Evolutionary conservation across 1,284 basidiomycete species (phyloP).

Genomic region (Papiliotrema flavescens): DNA sequence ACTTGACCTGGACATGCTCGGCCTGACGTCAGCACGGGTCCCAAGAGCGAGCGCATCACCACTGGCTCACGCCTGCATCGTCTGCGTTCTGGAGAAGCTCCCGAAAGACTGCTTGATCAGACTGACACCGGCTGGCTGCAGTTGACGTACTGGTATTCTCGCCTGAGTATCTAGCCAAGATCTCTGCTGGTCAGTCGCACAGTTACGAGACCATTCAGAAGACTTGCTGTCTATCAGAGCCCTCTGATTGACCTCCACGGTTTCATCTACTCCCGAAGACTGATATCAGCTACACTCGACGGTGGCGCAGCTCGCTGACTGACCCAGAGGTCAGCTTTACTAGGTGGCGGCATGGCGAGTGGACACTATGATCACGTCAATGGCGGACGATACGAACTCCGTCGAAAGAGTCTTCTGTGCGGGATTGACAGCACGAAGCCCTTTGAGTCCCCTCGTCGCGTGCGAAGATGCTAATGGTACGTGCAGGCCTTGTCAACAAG

Average conservation of each 20-base stretch:
- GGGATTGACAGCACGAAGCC: neutral
- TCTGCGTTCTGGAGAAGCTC: constrained; percentile 94
- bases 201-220: constrained; percentile 8
- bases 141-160: constrained; percentile 69
- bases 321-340: constrained; percentile 33
- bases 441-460: neutral
- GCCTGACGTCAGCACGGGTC: constrained; percentile 49
- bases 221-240: constrained; percentile 77
- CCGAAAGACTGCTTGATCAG: constrained; percentile 63
- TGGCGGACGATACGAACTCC: neutral
- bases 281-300: constrained; percentile 31
- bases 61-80: constrained; percentile 62
- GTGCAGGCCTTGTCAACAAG: neutral
- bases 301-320: constrained; percentile 16
- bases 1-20: constrained; percentile 72
- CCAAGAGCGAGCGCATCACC: neutral
- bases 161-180: constrained; percentile 88
- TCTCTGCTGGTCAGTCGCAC: constrained; percentile 45
- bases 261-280: constrained; percentile 44
- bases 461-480: neutral
- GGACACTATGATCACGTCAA: too few species aligned
- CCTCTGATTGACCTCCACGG: constrained; percentile 87
- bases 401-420: neutral
- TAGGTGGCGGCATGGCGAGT: constrained; percentile 23
- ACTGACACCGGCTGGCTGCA: neutral